Base-by-base conservation (phyloP, 164 flowering plant genomes). In the Tetracentron sinense region DNA sequence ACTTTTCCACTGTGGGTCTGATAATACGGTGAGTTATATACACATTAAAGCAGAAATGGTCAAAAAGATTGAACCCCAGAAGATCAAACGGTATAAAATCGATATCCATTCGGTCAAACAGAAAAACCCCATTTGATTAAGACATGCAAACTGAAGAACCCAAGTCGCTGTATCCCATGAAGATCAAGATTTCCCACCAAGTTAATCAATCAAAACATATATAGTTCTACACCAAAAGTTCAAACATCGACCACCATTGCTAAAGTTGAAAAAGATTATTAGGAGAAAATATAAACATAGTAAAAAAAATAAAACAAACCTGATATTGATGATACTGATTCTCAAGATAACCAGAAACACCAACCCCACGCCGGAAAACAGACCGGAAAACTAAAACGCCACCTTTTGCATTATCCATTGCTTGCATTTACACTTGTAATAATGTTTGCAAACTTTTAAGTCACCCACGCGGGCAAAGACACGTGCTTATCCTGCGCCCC, bases 401-500 rank as follows among this genome's bases (percentile, higher is more conserved):
- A 47, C 22, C 38, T 56, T 44, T 56, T 20, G 53, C 49, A 25
- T 14, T 33, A 6, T 5, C 61, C 27, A 11, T 22, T 28, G 27
- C 33, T 25, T 55, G 22, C 29, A 27, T 52, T 54, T 63, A 25
- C 54, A 62, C 48, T 38, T 56, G 31, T 23, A 62, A 64, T 69
- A 35, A 62, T 58, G 68, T 54, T 28, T 59, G n/a, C n/a, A 42
- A 46, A 54, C 31, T 60, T 49, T 31, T 51, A 26, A 31, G 70
- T 65, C 85, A 73, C 78, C 54, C 69, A 63, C 57, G 68, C 33
- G 75, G 57, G 69, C 76, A 70, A 75, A 78, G 74, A 60, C 89
- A 85, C 85, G 87, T 80, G 86, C 83, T 78, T 85, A 77, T 72
- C 79, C 79, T 75, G 81, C 79, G 72, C 85, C 87, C 77, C n/a